Evolutionary conservation across 2,329 filamentous ascomycete genomes (phyloP).

Genomic region (Neofusicoccum umdonicola): DNA sequence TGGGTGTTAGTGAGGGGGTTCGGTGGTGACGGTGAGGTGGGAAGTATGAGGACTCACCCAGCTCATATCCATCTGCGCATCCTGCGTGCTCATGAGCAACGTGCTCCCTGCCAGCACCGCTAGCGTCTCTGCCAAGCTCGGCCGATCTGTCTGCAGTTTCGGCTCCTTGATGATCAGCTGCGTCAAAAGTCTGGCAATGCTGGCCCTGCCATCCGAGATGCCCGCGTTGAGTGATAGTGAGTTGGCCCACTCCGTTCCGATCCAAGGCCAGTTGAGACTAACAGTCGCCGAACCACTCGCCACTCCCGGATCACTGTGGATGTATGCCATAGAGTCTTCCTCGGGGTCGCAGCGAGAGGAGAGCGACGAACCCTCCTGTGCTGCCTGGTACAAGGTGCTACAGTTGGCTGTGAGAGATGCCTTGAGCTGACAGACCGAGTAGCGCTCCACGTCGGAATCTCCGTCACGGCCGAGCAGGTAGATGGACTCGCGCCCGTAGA

Average conservation of each 20-base stretch:
- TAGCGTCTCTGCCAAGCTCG: conserved; percentile 71
- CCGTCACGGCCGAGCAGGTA: conserved; percentile 58
- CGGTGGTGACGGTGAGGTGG: not conserved
- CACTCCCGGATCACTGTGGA: conserved; percentile 50
- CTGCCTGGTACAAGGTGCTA: conserved; percentile 56
- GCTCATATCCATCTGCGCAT: conserved; percentile 59
- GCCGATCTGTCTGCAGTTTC: conserved; percentile 52
- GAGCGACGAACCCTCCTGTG: conserved; percentile 56
- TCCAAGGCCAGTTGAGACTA: conserved; percentile 43
- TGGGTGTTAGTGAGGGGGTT: not conserved
- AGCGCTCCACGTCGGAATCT: conserved; percentile 41
- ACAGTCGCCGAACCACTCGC: conserved; percentile 50
- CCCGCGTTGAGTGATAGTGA: conserved; percentile 45
- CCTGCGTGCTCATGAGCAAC: conserved; percentile 58
- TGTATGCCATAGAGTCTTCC: conserved; percentile 56
- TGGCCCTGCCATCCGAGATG: conserved; percentile 42
- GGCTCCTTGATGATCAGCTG: conserved; percentile 41
- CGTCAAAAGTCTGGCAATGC: conserved; percentile 44
- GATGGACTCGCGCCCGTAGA: conserved; percentile 48
- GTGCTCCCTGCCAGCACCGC: conserved; percentile 69
- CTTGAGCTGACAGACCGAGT: conserved; percentile 66
- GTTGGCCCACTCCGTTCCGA: conserved; percentile 44
- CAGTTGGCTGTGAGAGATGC: conserved; percentile 65
- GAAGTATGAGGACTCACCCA: conserved; percentile 30
- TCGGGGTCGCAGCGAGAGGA: conserved; percentile 60